Evolutionary conservation across 345 rosid species (phyloP).

Genomic region (Balakata baccata): DNA sequence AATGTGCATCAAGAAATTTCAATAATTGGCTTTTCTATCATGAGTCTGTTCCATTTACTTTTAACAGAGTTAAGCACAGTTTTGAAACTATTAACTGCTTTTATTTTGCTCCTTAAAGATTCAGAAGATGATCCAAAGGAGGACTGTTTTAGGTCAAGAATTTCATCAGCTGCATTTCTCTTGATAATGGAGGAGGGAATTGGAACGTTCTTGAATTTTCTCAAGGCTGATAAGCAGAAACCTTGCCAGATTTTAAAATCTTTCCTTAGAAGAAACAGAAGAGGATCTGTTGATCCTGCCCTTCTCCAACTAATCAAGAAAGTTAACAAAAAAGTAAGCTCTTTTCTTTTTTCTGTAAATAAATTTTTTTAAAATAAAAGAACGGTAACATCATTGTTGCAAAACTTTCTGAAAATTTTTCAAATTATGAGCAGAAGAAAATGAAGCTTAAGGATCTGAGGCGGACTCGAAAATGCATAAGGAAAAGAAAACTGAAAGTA

Average conservation of each 20-base stretch:
- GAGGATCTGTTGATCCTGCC: conserved; percentile 75
- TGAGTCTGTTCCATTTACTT: too few species aligned
- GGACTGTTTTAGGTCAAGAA: conserved; percentile 60
- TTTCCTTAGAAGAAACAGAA: conserved; percentile 60
- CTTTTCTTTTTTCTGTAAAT: background rate
- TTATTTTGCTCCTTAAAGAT: conserved; percentile 34
- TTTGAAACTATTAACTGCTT: background rate
- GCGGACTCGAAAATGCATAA: conserved; percentile 61
- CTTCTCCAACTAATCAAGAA: conserved; percentile 77
- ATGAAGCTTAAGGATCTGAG: conserved; percentile 75
- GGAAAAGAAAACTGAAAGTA: conserved; percentile 56
- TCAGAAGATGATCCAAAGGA: conserved; percentile 56
- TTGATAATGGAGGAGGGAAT: conserved; percentile 95
- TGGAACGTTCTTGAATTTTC: conserved; percentile 87
- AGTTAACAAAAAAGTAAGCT: conserved; percentile 73
- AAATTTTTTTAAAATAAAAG: background rate
- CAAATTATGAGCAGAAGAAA: conserved; percentile 57
- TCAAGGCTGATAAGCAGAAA: conserved; percentile 78
- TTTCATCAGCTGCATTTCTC: conserved; percentile 70
- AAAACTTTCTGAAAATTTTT: background rate
- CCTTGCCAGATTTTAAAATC: conserved; percentile 66
- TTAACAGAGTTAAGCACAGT: too few species aligned
- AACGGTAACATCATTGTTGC: too few species aligned
- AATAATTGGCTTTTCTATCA: too few species aligned
- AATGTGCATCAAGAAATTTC: too few species aligned